A percentile compares a stretch with the other conserved stretches of the same genome.
These are phyloP conservation scores for Macrotyloma uniflorum DNA, from an alignment of 306 rosid species.

Conservation along the genomic window DNA sequence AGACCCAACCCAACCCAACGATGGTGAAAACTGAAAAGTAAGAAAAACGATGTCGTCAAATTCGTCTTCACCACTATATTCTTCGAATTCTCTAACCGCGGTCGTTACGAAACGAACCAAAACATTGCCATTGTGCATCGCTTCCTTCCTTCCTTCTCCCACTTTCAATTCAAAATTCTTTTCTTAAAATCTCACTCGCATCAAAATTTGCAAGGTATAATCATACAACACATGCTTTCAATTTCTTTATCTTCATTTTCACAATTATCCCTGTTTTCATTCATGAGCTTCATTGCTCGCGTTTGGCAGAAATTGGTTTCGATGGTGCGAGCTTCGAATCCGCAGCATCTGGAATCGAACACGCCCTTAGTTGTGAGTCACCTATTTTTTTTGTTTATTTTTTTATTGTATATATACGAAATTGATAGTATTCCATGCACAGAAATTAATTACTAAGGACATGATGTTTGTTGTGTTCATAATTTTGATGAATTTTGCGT, in stretches of 20 bases:
- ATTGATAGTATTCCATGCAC: not conserved
- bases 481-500: not conserved
- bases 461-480: slow-evolving; percentile 6
- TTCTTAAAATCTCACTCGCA: slow-evolving; percentile 6
- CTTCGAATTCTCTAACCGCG: not conserved
- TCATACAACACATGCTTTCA: not conserved
- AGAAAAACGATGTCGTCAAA: slow-evolving; percentile 23
- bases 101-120: slow-evolving; percentile 21
- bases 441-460: not conserved
- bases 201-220: slow-evolving; percentile 12
- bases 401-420: not conserved
- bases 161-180: not conserved
- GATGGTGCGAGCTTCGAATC: slow-evolving; percentile 40
- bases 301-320: slow-evolving; percentile 47
- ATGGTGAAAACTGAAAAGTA: not conserved
- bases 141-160: not conserved
- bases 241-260: not conserved
- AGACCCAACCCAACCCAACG: too few relatives aligned
- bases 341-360: slow-evolving; percentile 36
- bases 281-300: slow-evolving; percentile 30
- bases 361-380: slow-evolving; percentile 55
- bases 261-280: not conserved
- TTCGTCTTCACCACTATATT: not conserved
- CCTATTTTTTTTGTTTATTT: not conserved
- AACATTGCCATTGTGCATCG: not conserved